These are phyloP conservation scores for Talaromyces sp. DNA, from an alignment of 2,329 filamentous ascomycete species.

Conservation along the genomic window DNA sequence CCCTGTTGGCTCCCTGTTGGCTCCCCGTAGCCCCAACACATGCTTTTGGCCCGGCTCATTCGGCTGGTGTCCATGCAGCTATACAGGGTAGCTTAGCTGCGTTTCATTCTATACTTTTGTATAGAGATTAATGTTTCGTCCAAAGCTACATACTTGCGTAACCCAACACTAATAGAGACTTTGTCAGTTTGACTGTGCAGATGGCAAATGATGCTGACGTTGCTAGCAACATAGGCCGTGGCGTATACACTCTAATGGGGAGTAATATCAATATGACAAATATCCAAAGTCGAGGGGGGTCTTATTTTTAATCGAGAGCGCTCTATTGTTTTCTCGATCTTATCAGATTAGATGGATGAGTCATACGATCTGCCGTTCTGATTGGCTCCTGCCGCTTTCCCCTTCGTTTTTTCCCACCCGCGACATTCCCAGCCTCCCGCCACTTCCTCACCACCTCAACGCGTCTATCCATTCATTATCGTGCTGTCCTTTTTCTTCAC, in stretches of 20 bases:
- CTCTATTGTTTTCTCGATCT: background rate
- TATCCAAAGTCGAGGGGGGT: background rate
- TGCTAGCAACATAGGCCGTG: no score
- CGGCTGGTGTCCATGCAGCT: no score
- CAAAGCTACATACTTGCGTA: background rate
- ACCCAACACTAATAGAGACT: background rate
- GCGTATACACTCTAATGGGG: no score
- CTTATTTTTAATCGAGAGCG: background rate
- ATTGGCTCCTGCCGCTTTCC: background rate
- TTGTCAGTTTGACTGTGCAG: background rate
- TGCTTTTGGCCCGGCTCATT: background rate
- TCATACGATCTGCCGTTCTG: background rate
- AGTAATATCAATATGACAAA: background rate
- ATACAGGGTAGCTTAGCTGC: background rate
- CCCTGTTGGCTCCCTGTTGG: no score
- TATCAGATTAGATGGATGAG: background rate
- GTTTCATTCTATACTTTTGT: background rate
- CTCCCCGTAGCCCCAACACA: background rate
- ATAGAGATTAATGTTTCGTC: background rate
- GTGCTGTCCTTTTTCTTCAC: background rate
- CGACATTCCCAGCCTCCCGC: background rate
- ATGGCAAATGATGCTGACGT: background rate
- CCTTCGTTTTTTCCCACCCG: background rate
- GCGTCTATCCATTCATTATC: background rate
- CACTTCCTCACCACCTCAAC: background rate